Evolutionary conservation across 1,284 basidiomycete species (phyloP).

Genomic region (Malassezia nana): DNA sequence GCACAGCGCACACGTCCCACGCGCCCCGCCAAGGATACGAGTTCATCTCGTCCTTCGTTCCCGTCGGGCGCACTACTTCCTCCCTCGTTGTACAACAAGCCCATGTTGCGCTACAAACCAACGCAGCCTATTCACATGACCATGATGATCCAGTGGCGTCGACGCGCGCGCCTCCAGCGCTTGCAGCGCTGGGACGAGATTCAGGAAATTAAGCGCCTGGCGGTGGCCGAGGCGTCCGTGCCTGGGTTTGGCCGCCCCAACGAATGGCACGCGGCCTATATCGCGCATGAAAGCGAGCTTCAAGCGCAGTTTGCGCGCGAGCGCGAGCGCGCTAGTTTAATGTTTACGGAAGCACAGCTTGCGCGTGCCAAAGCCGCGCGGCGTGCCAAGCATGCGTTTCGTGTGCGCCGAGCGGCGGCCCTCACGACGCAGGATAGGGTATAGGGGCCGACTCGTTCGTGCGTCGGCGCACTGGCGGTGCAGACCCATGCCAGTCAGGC

Average conservation of each 20-base stretch:
- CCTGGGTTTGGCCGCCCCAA: constrained; percentile 5
- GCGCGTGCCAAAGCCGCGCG: constrained; percentile 28
- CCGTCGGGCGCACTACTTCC: constrained; percentile 32
- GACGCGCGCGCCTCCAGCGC: constrained; percentile 21
- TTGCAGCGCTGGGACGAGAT: constrained; percentile 22
- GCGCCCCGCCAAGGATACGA: too few relatives aligned
- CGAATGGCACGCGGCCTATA: background rate
- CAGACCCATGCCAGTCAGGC: constrained; percentile 6
- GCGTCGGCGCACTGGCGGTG: background rate
- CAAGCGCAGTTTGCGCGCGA: constrained; percentile 25
- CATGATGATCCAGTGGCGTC: constrained; percentile 42
- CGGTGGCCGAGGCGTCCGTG: constrained; percentile 4
- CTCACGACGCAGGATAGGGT: background rate
- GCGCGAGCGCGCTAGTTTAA: constrained; percentile 21
- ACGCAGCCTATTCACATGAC: constrained; percentile 33
- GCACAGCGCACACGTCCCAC: too few relatives aligned
- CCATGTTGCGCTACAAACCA: constrained; percentile 42
- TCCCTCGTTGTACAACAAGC: constrained; percentile 34
- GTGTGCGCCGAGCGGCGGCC: background rate
- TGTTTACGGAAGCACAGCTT: constrained; percentile 27
- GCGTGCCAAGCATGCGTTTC: constrained; percentile 7
- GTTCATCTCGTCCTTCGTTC: background rate
- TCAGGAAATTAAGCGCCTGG: constrained; percentile 16
- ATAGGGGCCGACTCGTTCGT: background rate
- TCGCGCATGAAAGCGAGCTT: constrained; percentile 3